Evolutionary conservation across 2,329 filamentous ascomycete genomes (phyloP).

Genomic region (Knufia petricola): DNA sequence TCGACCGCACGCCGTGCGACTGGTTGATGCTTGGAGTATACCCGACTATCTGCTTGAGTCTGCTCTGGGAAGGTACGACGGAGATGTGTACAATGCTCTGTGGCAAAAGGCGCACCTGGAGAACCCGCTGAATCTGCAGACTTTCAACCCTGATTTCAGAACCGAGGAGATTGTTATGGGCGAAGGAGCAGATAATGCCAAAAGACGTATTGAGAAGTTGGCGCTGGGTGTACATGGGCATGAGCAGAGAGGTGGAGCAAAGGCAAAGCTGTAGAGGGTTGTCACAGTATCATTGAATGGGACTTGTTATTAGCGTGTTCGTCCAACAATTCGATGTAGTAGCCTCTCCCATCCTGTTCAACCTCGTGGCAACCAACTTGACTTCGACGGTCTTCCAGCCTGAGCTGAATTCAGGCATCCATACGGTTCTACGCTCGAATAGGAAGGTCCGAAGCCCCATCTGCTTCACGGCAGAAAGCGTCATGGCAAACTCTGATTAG

Average conservation of each 20-base stretch:
- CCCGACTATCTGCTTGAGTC: conserved; percentile 45
- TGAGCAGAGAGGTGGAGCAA: conserved; percentile 12
- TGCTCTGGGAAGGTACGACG: conserved; percentile 43
- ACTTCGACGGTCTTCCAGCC: no score
- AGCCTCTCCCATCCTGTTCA: no score
- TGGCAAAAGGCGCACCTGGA: conserved; percentile 42
- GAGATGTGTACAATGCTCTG: conserved; percentile 45
- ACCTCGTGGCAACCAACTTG: no score
- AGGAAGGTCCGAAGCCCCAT: no score
- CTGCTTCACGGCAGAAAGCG: no score
- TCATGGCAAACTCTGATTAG: no score
- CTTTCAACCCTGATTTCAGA: conserved; percentile 42
- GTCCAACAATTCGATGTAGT: no score
- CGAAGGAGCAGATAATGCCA: conserved; percentile 31
- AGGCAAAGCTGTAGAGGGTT: conserved; percentile 9
- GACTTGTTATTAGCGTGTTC: no score
- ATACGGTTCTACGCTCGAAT: no score
- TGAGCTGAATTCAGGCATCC: no score
- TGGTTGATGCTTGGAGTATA: conserved; percentile 45
- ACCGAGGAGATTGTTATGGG: conserved; percentile 42
- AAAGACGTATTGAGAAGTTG: conserved; percentile 17
- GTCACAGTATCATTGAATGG: no score
- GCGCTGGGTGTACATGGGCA: conserved; percentile 16
- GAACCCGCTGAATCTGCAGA: conserved; percentile 43
- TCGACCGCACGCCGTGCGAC: conserved; percentile 41